Conservation (phyloP, 83 land plant genomes). For the Thuja plicata region DNA sequence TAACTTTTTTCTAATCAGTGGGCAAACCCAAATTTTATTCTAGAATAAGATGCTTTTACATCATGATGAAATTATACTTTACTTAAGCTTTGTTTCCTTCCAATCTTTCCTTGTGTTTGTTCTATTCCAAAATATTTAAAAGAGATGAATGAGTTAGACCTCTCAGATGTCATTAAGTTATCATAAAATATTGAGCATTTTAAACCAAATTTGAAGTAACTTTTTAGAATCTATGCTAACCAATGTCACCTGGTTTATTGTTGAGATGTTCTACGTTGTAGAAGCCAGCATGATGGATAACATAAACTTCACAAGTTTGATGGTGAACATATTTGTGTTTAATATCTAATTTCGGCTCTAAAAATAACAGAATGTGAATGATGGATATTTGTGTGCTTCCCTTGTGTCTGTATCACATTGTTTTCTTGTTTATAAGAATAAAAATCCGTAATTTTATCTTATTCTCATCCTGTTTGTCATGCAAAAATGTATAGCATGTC, state of each 20-base stretch:
- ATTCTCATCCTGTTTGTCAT: not conserved
- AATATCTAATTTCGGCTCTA: not conserved
- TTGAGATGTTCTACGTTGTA: not conserved
- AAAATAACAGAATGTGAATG: not conserved
- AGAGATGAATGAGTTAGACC: not conserved
- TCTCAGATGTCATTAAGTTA: not conserved
- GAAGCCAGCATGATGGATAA: not conserved
- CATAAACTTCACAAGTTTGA: not conserved
- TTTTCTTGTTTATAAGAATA: not conserved
- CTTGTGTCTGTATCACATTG: not conserved
- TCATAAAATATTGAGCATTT: not conserved
- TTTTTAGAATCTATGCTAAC: not conserved
- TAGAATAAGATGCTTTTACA: not conserved
- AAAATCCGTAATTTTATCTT: not conserved
- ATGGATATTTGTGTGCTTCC: not conserved
- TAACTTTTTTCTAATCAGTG: not conserved
- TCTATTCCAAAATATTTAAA: not conserved
- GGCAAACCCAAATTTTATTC: not conserved
- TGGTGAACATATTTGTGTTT: not conserved
- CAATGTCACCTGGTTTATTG: not conserved
- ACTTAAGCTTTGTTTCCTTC: not conserved
- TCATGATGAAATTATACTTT: not conserved
- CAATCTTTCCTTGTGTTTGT: not conserved
- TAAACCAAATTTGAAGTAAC: not conserved
- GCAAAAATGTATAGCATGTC: not conserved